phyloP scores from a whole-genome alignment of 139 green algal species.

The Zygnema circumcarinatum region DNA sequence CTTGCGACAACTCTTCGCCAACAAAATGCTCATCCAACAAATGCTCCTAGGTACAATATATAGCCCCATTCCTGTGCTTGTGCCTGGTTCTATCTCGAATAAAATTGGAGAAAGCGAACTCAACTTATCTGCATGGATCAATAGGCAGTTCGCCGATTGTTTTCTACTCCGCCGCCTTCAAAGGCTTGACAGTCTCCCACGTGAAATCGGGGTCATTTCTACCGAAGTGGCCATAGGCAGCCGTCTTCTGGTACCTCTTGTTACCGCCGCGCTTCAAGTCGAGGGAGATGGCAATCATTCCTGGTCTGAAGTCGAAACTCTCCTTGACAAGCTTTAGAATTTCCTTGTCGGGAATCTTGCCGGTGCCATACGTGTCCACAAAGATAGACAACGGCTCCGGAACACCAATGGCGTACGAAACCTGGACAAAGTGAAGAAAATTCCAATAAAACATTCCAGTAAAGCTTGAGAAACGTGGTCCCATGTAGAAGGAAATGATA shows the following conservation, averaged over 20 bases:
- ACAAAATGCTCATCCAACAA: no score
- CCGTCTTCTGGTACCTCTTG: slow-evolving; percentile 94
- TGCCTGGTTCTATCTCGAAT: no score
- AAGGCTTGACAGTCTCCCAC: slow-evolving; percentile 84
- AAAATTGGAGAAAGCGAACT: no score
- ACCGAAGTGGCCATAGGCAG: slow-evolving; percentile 97
- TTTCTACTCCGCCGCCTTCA: slow-evolving; percentile 52
- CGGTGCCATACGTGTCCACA: slow-evolving; percentile 96
- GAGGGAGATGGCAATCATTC: slow-evolving; percentile 89
- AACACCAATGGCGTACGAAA: slow-evolving; percentile 97
- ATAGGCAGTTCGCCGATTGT: no score
- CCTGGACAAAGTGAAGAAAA: slow-evolving; percentile 67
- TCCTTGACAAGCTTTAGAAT: slow-evolving; percentile 89
- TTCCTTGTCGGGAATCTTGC: slow-evolving; percentile 82
- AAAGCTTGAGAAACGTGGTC: not conserved
- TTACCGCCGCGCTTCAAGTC: slow-evolving; percentile 92
- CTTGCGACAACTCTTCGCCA: no score
- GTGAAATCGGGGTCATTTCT: slow-evolving; percentile 93
- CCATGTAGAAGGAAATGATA: no score
- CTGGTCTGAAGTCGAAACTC: slow-evolving; percentile 94
- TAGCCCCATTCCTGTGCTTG: no score
- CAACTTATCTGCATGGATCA: no score
- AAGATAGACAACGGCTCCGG: slow-evolving; percentile 94
- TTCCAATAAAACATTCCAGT: slow-evolving; percentile 1
- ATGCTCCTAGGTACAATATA: no score